Percentiles rank a stretch among this genome's conserved stretches.
Evolutionary conservation across 2,329 filamentous ascomycete genomes (phyloP).

Genomic region (Fusarium goolgardi): DNA sequence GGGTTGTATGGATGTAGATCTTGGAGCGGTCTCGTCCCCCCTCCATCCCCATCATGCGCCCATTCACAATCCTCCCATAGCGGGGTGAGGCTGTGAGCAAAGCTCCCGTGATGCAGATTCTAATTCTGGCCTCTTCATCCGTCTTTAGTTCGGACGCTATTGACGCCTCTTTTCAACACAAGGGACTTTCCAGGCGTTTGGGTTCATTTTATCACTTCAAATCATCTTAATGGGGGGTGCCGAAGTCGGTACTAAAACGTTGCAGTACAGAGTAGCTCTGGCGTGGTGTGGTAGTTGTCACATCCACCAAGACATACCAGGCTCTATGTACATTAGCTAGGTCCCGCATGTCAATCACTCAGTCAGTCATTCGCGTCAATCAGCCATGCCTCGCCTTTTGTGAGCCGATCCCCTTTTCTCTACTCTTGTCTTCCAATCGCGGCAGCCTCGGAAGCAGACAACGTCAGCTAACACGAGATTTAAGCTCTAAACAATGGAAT

Average conservation of each 20-base stretch:
- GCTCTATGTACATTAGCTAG: background rate
- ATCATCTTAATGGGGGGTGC: slow-evolving; percentile 2
- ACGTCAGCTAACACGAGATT: slow-evolving; percentile 36
- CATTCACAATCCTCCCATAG: slow-evolving; percentile 24
- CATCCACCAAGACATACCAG: background rate
- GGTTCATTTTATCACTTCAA: background rate
- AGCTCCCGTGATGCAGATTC: slow-evolving; percentile 31
- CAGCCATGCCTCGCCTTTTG: slow-evolving; percentile 6
- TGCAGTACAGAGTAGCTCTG: background rate
- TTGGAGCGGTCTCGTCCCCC: slow-evolving; percentile 32
- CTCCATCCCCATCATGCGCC: slow-evolving; percentile 32
- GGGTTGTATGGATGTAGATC: slow-evolving; percentile 29
- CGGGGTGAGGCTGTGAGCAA: slow-evolving; percentile 16
- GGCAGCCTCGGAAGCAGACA: slow-evolving; percentile 30
- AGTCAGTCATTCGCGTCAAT: slow-evolving; percentile 3
- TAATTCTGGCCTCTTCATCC: slow-evolving; percentile 28
- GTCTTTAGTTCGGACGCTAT: slow-evolving; percentile 13
- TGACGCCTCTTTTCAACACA: slow-evolving; percentile 18
- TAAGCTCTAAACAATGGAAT: background rate
- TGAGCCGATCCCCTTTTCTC: slow-evolving; percentile 25
- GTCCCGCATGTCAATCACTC: slow-evolving; percentile 21
- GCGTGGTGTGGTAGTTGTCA: slow-evolving; percentile 1
- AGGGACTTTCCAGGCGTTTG: slow-evolving; percentile 1
- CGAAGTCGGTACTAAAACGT: slow-evolving; percentile 5
- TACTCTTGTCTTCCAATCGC: slow-evolving; percentile 27